phyloP scores from a whole-genome alignment of 495 filamentous ascomycete species.

The Podospora bellae-mahoneyi region DNA sequence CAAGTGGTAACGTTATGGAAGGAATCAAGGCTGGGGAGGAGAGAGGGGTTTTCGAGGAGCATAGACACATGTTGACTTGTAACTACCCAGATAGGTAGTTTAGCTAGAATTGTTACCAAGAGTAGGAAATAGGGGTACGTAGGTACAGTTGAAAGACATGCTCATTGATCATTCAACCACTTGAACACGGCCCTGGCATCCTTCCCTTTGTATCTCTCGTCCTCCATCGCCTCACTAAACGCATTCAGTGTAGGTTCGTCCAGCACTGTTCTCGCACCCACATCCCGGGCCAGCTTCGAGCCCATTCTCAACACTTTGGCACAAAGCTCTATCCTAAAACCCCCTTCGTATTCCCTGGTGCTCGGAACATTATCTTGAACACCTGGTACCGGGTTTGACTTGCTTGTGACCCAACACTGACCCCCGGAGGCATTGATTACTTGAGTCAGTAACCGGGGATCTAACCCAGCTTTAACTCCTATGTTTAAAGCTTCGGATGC shows the following conservation, averaged over 20 bases:
- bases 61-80: neutral
- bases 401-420: slow-evolving; percentile 41
- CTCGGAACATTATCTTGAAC: slow-evolving; percentile 38
- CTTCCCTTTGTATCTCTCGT: slow-evolving; percentile 31
- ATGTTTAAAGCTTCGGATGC: slow-evolving; percentile 42
- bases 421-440: slow-evolving; percentile 39
- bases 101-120: no score
- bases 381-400: slow-evolving; percentile 39
- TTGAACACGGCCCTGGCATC: slow-evolving; percentile 36
- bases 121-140: no score
- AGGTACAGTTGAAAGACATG: no score
- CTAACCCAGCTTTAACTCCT: slow-evolving; percentile 39
- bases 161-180: slow-evolving; percentile 30
- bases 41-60: neutral
- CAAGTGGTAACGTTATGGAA: slow-evolving; percentile 58
- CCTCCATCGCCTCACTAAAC: slow-evolving; percentile 28
- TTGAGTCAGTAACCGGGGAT: slow-evolving; percentile 35
- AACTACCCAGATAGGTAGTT: neutral
- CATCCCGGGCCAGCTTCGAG: slow-evolving; percentile 23
- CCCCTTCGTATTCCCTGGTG: slow-evolving; percentile 37
- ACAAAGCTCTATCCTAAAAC: slow-evolving; percentile 41
- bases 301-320: slow-evolving; percentile 33
- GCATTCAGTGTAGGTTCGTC: slow-evolving; percentile 27
- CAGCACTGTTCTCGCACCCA: slow-evolving; percentile 31
- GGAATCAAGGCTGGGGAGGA: neutral